phyloP scores from a whole-genome alignment of 2,329 filamentous ascomycete genomes.

The Orbilia ellipsospora region DNA sequence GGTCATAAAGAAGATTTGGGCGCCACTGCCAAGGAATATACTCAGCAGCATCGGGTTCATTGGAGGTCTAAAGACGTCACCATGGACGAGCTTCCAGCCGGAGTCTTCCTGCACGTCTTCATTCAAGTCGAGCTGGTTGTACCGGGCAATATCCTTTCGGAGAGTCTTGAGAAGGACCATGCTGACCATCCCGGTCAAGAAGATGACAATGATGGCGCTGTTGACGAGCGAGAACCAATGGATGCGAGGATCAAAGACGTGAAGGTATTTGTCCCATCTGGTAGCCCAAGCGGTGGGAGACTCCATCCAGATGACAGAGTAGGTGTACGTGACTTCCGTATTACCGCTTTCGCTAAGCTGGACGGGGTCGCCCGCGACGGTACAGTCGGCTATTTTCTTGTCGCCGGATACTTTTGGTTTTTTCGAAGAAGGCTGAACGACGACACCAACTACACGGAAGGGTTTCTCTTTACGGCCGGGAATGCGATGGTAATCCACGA shows the following conservation, averaged over 20 bases:
- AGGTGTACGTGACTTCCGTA: constrained; percentile 83
- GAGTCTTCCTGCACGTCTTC: constrained; percentile 97
- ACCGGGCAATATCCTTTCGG: constrained; percentile 93
- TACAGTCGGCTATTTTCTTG: constrained; percentile 71
- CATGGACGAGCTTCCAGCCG: constrained; percentile 97
- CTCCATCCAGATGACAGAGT: constrained; percentile 88
- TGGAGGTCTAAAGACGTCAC: constrained; percentile 93
- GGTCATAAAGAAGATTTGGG: constrained; percentile 97
- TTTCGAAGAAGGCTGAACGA: constrained; percentile 83
- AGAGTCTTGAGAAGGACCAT: constrained; percentile 90
- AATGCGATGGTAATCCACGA: constrained; percentile 90
- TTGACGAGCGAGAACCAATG: constrained; percentile 99
- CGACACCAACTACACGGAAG: constrained; percentile 89
- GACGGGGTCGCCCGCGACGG: constrained; percentile 68
- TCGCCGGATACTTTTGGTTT: constrained; percentile 68
- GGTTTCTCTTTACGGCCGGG: constrained; percentile 65
- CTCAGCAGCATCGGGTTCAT: constrained; percentile 84
- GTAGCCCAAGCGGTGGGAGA: constrained; percentile 93
- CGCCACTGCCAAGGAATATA: constrained; percentile 89
- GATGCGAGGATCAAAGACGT: constrained; percentile 96
- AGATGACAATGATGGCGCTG: constrained; percentile 92
- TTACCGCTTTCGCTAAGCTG: constrained; percentile 72
- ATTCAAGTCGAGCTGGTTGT: constrained; percentile 92
- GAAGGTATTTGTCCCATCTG: constrained; percentile 97
- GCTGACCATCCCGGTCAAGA: constrained; percentile 88